These are phyloP conservation scores for Neospora caninum DNA, from an alignment of 169 alveolate genomes.

Conservation along the genomic window DNA sequence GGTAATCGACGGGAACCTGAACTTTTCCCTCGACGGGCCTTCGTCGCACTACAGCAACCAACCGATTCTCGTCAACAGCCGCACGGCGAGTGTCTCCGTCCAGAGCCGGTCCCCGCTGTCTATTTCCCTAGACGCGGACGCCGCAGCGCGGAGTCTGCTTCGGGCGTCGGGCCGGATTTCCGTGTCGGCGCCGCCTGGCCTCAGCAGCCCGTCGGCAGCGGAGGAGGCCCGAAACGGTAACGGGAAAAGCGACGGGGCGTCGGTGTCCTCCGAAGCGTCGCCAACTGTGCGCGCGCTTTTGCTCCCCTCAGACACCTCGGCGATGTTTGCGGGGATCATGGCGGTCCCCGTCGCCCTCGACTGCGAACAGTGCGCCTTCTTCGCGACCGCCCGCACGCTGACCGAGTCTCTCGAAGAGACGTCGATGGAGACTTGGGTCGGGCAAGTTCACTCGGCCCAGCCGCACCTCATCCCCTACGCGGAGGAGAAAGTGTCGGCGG, in stretches of 20 bases:
- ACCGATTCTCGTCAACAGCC: not conserved
- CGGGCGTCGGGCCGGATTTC: conserved; percentile 51
- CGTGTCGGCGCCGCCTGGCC: not conserved
- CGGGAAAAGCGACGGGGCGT: not conserved
- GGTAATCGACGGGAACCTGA: conserved; percentile 36
- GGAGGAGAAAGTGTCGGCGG: conserved; percentile 34
- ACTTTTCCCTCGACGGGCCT: conserved; percentile 30
- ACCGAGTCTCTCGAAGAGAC: conserved; percentile 28
- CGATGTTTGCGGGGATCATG: conserved; percentile 41
- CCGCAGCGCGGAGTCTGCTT: conserved; percentile 57
- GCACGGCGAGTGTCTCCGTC: conserved; percentile 43
- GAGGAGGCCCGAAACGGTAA: not conserved
- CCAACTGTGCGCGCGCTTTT: conserved; percentile 35
- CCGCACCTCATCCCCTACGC: conserved; percentile 64
- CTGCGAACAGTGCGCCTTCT: conserved; percentile 52
- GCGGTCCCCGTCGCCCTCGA: conserved; percentile 32
- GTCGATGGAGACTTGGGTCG: conserved; percentile 71
- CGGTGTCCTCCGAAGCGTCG: not conserved
- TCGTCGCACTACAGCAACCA: conserved; percentile 5
- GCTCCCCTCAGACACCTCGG: conserved; percentile 54
- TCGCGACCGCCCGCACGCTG: conserved; percentile 34
- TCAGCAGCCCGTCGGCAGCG: not conserved
- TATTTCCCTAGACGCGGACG: conserved; percentile 36
- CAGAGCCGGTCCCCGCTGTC: conserved; percentile 31
- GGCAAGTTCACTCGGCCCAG: conserved; percentile 46